These are phyloP conservation scores for Russula lepida DNA, from an alignment of 768 basidiomycete species.

Conservation along the genomic window DNA sequence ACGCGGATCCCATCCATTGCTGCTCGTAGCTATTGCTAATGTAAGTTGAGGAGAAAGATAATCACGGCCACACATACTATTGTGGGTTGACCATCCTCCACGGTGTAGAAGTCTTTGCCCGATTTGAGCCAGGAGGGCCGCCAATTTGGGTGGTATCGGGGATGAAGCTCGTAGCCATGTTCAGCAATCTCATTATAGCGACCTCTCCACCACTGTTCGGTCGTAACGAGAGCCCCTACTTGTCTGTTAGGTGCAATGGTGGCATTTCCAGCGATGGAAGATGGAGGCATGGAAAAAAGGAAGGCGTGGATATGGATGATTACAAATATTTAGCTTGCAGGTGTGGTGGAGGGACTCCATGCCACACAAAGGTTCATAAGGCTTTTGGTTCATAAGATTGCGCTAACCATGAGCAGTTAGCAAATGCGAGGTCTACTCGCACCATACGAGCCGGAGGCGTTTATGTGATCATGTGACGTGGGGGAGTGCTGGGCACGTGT, in stretches of 20 bases:
- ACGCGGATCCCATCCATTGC: slow-evolving; percentile 9
- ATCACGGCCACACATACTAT: not conserved
- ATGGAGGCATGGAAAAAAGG: not conserved
- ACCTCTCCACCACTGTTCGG: slow-evolving; percentile 10
- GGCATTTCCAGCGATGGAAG: not conserved
- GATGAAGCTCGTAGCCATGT: slow-evolving; percentile 8
- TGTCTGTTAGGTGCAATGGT: not conserved
- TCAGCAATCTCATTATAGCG: not conserved
- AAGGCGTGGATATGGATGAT: not conserved
- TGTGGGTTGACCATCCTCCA: slow-evolving; percentile 5
- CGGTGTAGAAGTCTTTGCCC: slow-evolving; percentile 2
- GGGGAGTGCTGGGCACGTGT: too few relatives aligned
- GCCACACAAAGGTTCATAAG: not conserved
- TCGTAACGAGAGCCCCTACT: slow-evolving; percentile 1
- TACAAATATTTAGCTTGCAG: not conserved
- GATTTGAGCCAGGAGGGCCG: slow-evolving; percentile 3
- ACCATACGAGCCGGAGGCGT: not conserved
- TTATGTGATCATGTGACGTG: too few relatives aligned
- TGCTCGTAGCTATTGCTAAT: not conserved
- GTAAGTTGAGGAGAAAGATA: not conserved
- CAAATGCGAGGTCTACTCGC: not conserved
- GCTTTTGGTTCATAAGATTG: too few relatives aligned
- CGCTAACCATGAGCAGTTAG: not conserved
- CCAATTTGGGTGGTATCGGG: slow-evolving; percentile 12
- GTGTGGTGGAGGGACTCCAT: not conserved